A percentile compares a stretch with the other conserved stretches of the same genome.
Evolutionary conservation across 2,329 filamentous ascomycete species (phyloP).

Genomic region (Fusarium duplospermum): DNA sequence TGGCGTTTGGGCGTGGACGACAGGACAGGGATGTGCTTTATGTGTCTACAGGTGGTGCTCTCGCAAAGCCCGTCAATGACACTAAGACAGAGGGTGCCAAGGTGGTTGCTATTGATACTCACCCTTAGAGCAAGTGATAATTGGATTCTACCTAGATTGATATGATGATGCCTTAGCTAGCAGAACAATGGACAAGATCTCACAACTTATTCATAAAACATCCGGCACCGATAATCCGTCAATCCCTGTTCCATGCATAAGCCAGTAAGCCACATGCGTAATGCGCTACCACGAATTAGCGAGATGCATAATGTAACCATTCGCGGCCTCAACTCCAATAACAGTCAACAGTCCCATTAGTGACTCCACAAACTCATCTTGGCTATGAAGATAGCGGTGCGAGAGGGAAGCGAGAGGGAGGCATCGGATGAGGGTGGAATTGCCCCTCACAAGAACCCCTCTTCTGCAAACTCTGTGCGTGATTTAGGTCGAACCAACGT

Average conservation of each 20-base stretch:
- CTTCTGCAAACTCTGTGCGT: not conserved
- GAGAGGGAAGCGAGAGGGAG: not conserved
- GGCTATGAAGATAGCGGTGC: not conserved
- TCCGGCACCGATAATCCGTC: not conserved
- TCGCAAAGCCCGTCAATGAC: conserved; percentile 29
- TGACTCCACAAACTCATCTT: not conserved
- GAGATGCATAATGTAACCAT: not conserved
- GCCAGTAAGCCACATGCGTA: not conserved
- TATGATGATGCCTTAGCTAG: not conserved
- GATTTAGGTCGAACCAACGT: not conserved
- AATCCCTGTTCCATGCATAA: not conserved
- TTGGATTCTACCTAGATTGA: not conserved
- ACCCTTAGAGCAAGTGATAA: not conserved
- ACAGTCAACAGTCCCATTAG: not conserved
- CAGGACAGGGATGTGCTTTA: conserved; percentile 24
- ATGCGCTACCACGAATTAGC: not conserved
- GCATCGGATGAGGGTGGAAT: not conserved
- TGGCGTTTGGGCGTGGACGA: conserved; percentile 29
- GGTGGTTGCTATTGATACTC: conserved; percentile 29
- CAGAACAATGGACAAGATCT: not conserved
- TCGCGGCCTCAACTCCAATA: not conserved
- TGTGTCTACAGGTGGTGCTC: conserved; percentile 26
- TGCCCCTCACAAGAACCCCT: not conserved
- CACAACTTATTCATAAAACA: not conserved
- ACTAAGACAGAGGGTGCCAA: conserved; percentile 34